Base-by-base conservation (phyloP, 2,329 filamentous ascomycete genomes). In the Fusarium agapanthi region DNA sequence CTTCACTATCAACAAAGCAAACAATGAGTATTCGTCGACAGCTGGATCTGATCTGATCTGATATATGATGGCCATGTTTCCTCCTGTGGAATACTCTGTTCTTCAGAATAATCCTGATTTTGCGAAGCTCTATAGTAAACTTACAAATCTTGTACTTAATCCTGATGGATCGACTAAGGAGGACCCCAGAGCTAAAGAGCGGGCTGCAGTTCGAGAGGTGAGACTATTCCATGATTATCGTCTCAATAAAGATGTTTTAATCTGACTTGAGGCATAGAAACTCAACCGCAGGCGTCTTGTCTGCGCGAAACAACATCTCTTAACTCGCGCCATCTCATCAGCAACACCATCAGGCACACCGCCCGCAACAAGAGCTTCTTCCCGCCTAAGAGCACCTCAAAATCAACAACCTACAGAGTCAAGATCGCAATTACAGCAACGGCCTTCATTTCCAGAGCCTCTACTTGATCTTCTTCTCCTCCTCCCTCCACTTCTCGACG, bases 71-170 rank as follows among this genome's bases (percentile, higher is more conserved):
- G 61, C 78, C 24, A 90, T 91, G 88, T 80, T 91, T 5, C 89
- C 89, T 0, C 88, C 88, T 0, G 80, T 91, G 14, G 89, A 91
- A 26, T 83, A 87, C 14, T 73, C 84, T 0, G 81, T 91, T 24
- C 78, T 92, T 3, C 79, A 85, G 58, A 84, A 83, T 65, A 91
- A 91, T 70, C 89, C 89, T 1, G 84, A 88, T 28, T 92, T 91
- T 74, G 86, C 87, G n/a, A 82, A 83, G 38, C 83, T 92, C 10
- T 89, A 91, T 79, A 83, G 81, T 22, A 87, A 84, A 18, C 82
- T 92, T 50, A 88, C 86, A 12, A 86, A 83, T 3, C 83, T 83
- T 5, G 78, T 90, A 32, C 83, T 92, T 10, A 88, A 89, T 71
- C 79, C 85, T 0, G 87, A 91, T 79, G 89, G 87, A 5, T 88